Evolutionary conservation across 768 basidiomycete species (phyloP).

Genomic region (Daedalea quercina): DNA sequence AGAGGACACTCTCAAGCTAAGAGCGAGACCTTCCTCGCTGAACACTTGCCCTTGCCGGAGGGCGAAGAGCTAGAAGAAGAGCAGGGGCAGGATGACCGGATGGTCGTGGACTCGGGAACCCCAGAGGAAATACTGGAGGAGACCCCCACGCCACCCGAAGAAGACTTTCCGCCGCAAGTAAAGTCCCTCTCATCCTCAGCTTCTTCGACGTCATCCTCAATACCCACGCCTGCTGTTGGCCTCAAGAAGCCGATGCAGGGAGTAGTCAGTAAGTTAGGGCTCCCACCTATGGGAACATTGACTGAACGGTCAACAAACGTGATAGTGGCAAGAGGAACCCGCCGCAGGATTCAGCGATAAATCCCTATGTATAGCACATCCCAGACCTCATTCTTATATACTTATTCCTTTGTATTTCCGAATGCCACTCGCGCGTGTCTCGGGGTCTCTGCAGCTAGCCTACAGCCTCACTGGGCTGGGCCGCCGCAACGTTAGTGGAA

Average conservation of each 20-base stretch:
- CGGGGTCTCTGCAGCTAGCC: too few species aligned
- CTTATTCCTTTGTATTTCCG: background rate
- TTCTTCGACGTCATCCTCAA: conserved; percentile 27
- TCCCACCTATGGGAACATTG: conserved; percentile 22
- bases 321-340: conserved; percentile 5
- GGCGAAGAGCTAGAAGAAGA: conserved; percentile 13
- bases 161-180: background rate
- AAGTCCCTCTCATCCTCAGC: conserved; percentile 32
- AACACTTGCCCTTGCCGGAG: conserved; percentile 29
- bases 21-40: conserved; percentile 32
- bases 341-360: conserved; percentile 5
- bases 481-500: too few species aligned
- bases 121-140: conserved; percentile 22
- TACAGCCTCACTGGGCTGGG: too few species aligned
- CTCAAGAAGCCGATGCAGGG: conserved; percentile 14
- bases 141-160: conserved; percentile 1
- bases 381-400: background rate
- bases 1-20: conserved; percentile 21
- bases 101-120: conserved; percentile 7
- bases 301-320: conserved; percentile 30
- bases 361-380: background rate
- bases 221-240: conserved; percentile 9
- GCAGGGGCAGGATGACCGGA: conserved; percentile 10
- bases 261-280: conserved; percentile 12
- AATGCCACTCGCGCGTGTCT: too few species aligned